Evolutionary conservation across 768 basidiomycete genomes (phyloP), one percentile per base, ranked within the genome.

Genomic region (Boletellus ananiceps): DNA sequence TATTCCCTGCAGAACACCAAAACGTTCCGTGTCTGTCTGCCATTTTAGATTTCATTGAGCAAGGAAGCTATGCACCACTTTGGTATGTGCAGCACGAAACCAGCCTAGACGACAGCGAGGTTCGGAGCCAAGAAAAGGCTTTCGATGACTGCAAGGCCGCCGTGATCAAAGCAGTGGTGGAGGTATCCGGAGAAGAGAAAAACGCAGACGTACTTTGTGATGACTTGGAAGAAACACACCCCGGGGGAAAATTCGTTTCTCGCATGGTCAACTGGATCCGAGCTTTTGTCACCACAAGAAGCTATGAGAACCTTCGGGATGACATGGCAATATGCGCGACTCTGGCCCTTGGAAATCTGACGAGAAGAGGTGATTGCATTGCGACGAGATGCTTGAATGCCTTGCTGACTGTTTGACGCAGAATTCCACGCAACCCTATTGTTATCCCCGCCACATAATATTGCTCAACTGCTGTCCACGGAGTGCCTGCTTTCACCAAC

Each of bases 121-220:
- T 70, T 39, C 80, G 87, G 49, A 71, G 72, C 50, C 84, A 80
- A 67, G 81, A 87, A 63, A 86, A 86, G 63, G 75, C 78, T 2
- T 86, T 94, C 54, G 81, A 83, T 56, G 78, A 84, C 25, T 90
- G 89, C 70, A 94, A 93, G 68, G 86, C 84, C 4, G 90, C 88
- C 0, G 72, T 93, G 8, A 84, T 93, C 66, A 91, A 92, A 58
- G 80, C 86, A 3, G 79, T 93, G 14, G 89, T 94, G 25, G 91
- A 92, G 60, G 81, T 88, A 35, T 81, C 88, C 8, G 90, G 89
- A 34, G 87, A 91, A 62, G 86, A 87, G 54, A 80, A 77, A 55
- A 91, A 88, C 55, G 79, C 78, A 52, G 83, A 89, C 43, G 78
- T 84, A 8, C 70, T 92, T n/a, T 91, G 88, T 83, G 82, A 85